Percentiles rank a stretch among this genome's conserved stretches.
These are phyloP conservation scores for Chaetomium fimeti DNA, from an alignment of 495 filamentous ascomycete species.

Conservation along the genomic window DNA sequence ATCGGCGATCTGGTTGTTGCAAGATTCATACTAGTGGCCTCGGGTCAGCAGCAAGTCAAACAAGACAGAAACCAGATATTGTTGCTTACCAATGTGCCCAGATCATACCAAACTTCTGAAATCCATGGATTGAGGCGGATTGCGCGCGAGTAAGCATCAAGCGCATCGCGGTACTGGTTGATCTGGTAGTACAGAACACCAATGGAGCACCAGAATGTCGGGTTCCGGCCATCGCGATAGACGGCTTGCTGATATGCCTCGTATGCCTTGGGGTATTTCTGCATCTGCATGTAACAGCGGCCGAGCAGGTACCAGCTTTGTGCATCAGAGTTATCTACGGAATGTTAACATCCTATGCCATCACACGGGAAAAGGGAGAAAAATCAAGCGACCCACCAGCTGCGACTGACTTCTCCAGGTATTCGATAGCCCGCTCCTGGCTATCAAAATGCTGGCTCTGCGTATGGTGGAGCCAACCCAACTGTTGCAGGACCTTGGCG, in stretches of 20 bases:
- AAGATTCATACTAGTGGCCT: slow-evolving; percentile 81
- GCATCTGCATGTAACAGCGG: slow-evolving; percentile 98
- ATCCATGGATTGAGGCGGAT: slow-evolving; percentile 98
- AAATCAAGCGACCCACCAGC: slow-evolving; percentile 64
- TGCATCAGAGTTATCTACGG: slow-evolving; percentile 82
- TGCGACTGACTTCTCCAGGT: slow-evolving; percentile 92
- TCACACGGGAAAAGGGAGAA: slow-evolving; percentile 9
- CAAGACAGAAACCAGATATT: slow-evolving; percentile 11
- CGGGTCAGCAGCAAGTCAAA: slow-evolving; percentile 21
- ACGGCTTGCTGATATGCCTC: slow-evolving; percentile 99
- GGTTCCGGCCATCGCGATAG: slow-evolving; percentile 96
- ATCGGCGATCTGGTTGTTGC: slow-evolving; percentile 97
- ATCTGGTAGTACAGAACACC: slow-evolving; percentile 99
- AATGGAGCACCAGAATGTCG: slow-evolving; percentile 99
- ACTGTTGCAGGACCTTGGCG: slow-evolving; percentile 96
- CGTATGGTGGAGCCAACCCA: slow-evolving; percentile 97
- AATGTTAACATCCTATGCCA: slow-evolving; percentile 38
- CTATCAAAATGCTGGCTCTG: slow-evolving; percentile 84
- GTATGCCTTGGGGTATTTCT: slow-evolving; percentile 98
- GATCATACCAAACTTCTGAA: slow-evolving; percentile 98
- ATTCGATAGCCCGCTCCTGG: slow-evolving; percentile 95
- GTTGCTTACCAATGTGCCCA: slow-evolving; percentile 85
- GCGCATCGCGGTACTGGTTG: slow-evolving; percentile 97
- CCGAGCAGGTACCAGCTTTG: slow-evolving; percentile 99
- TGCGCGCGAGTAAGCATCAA: slow-evolving; percentile 97